Percentiles rank a stretch among this genome's conserved stretches.
Evolutionary conservation across 179 eudicot species (phyloP).

Genomic region (Beta macrorhiza): DNA sequence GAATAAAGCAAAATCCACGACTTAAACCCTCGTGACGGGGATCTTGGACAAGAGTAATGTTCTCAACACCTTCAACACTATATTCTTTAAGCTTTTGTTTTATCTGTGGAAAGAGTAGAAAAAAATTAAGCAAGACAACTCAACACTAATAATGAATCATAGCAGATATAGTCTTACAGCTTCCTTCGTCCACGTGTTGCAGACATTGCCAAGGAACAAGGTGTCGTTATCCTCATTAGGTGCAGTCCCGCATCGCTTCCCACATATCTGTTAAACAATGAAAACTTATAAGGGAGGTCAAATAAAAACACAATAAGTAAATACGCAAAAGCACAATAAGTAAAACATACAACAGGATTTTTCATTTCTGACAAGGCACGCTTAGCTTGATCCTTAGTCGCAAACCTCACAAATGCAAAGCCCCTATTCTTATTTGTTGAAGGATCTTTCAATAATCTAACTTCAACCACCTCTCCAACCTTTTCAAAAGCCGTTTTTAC

Average conservation of each 20-base stretch:
- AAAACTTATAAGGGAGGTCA: background rate
- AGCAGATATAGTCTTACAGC: constrained; percentile 48
- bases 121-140: constrained; percentile 8
- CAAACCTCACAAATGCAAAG: constrained; percentile 84
- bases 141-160: background rate
- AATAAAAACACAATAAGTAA: background rate
- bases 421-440: constrained; percentile 69
- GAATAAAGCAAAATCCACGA: constrained; percentile 86
- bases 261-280: constrained; percentile 49
- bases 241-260: constrained; percentile 78
- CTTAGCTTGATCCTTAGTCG: constrained; percentile 73
- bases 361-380: constrained; percentile 76
- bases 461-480: constrained; percentile 74
- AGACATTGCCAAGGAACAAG: constrained; percentile 78
- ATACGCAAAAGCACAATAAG: background rate
- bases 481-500: constrained; percentile 66
- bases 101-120: constrained; percentile 43
- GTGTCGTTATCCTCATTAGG: constrained; percentile 83
- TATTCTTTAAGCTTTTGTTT: constrained; percentile 70
- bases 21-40: constrained; percentile 75
- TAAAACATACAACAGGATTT: constrained; percentile 65
- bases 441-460: constrained; percentile 59
- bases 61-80: constrained; percentile 62
- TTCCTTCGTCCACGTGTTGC: constrained; percentile 95
- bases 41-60: constrained; percentile 71